Evolutionary conservation across 2,329 filamentous ascomycete genomes (phyloP).

Genomic region (Pseudogymnoascus destructans): DNA sequence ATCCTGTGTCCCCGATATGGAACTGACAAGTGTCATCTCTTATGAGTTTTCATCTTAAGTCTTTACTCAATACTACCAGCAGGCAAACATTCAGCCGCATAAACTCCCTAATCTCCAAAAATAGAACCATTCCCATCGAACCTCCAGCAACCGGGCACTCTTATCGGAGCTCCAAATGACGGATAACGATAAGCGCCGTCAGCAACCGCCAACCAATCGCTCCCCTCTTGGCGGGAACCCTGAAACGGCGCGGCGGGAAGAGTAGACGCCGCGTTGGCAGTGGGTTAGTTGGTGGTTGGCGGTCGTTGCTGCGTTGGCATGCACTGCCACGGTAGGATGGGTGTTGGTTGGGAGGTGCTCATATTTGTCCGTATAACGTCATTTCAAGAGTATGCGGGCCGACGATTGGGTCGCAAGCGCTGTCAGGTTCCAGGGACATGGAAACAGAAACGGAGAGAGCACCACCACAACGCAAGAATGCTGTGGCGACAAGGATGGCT

Average conservation of each 20-base stretch:
- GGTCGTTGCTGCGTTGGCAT: neutral
- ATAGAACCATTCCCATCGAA: neutral
- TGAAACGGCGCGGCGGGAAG: neutral
- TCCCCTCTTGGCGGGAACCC: neutral
- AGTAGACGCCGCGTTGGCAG: neutral
- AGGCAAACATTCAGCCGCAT: neutral
- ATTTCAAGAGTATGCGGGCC: neutral
- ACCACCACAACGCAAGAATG: neutral
- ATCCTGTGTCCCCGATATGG: neutral
- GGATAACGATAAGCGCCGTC: neutral
- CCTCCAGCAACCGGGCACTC: neutral
- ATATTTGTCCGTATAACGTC: neutral
- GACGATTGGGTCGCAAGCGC: neutral
- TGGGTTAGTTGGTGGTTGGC: neutral
- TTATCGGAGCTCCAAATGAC: neutral
- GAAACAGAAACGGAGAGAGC: neutral
- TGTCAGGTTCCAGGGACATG: neutral
- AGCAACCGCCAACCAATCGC: neutral
- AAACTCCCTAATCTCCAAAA: neutral
- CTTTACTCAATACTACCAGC: neutral
- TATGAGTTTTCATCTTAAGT: neutral
- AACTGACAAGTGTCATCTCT: neutral
- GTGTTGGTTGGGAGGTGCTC: neutral
- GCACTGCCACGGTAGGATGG: neutral
- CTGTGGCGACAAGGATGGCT: neutral